Evolutionary conservation across 108 stramenopile species (phyloP).

Genomic region (Nannochloropsis salina): DNA sequence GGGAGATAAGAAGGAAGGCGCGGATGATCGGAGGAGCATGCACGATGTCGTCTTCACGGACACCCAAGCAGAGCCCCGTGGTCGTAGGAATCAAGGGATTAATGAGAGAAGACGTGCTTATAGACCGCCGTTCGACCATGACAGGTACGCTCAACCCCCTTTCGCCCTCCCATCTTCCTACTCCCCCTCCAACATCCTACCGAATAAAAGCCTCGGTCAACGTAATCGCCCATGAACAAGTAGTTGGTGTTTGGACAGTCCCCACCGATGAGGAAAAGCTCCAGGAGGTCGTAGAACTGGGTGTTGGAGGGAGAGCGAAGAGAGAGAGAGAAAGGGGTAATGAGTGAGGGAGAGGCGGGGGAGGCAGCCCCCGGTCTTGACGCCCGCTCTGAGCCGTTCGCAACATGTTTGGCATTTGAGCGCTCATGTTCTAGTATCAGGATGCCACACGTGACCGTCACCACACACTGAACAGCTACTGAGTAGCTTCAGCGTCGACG

Average conservation of each 20-base stretch:
- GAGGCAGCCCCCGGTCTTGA: background rate
- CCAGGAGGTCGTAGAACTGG: conserved; percentile 88
- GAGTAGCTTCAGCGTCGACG: too few species aligned
- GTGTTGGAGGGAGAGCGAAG: background rate
- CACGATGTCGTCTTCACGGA: too few species aligned
- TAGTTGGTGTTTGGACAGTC: conserved; percentile 93
- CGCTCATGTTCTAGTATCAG: too few species aligned
- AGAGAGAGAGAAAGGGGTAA: background rate
- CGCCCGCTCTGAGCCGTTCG: background rate
- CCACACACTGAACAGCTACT: too few species aligned
- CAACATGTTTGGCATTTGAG: too few species aligned
- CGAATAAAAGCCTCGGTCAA: conserved; percentile 95
- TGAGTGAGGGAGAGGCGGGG: background rate
- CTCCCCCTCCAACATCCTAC: background rate
- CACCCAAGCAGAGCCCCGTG: too few species aligned
- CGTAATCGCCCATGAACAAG: conserved; percentile 98
- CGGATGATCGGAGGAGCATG: too few species aligned
- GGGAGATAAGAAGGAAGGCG: too few species aligned
- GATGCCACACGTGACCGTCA: too few species aligned
- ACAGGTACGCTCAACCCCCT: background rate
- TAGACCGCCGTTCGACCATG: background rate
- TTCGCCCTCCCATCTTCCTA: background rate
- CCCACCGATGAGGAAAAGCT: conserved; percentile 85
- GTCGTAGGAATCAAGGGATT: background rate
- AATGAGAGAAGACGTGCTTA: background rate